A percentile compares a stretch with the other conserved stretches of the same genome.
Conservation (phyloP, 805 yeast species). For the Saccharomycopsis vini region DNA sequence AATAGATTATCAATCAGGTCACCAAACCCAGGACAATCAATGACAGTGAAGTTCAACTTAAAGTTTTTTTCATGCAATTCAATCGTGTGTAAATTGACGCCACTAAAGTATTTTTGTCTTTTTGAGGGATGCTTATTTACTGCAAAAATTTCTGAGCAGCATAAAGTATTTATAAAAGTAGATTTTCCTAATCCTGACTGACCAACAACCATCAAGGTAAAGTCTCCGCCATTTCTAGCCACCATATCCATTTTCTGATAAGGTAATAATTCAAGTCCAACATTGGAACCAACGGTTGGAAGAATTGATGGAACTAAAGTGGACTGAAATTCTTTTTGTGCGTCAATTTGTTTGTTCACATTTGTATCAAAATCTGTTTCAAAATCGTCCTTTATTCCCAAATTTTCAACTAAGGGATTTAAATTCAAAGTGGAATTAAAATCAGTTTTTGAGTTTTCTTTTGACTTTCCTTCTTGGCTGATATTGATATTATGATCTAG, state of each 20-base stretch:
- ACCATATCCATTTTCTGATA: conserved; percentile 16
- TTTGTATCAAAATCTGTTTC: background rate
- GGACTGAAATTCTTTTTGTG: no score
- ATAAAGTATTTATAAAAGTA: conserved; percentile 83
- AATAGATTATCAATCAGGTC: conserved; percentile 54
- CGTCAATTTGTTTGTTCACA: no score
- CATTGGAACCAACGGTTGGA: background rate
- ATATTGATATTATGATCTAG: no score
- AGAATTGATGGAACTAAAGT: no score
- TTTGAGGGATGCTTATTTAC: conserved; percentile 20
- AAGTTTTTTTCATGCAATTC: conserved; percentile 54
- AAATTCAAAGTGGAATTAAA: no score
- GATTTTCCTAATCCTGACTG: conserved; percentile 71
- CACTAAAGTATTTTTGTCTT: background rate
- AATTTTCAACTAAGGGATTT: no score
- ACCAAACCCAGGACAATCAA: conserved; percentile 78
- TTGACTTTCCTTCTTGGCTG: no score
- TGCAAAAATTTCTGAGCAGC: conserved; percentile 55
- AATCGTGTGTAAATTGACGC: background rate
- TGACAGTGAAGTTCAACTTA: conserved; percentile 47
- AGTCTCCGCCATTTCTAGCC: conserved; percentile 26
- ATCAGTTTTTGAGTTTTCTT: no score
- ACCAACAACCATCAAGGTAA: conserved; percentile 85
- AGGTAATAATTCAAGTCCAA: conserved; percentile 11
- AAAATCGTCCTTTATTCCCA: background rate